A percentile compares a stretch with the other conserved stretches of the same genome.
Evolutionary conservation across 768 basidiomycete genomes (phyloP).

Genomic region (Mrakia frigida): DNA sequence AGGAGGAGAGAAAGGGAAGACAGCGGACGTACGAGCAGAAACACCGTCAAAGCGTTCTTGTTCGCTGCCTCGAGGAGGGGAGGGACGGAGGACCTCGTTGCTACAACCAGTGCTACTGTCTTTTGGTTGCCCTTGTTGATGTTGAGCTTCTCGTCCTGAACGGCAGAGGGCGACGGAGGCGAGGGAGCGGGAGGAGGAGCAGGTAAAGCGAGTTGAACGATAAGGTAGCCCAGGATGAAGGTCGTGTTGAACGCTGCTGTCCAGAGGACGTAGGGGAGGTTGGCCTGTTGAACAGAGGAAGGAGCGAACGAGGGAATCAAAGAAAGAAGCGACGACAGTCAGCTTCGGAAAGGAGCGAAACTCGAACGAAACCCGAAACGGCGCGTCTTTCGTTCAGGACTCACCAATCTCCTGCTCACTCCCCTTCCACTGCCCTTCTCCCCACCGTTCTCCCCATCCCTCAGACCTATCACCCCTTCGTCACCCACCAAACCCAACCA

Average conservation of each 20-base stretch:
- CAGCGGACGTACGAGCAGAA: constrained; percentile 64
- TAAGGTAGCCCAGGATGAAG: constrained; percentile 73
- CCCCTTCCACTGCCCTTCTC: constrained; percentile 45
- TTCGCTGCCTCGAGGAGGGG: constrained; percentile 74
- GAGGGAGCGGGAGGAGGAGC: constrained; percentile 45
- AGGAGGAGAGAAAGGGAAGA: neutral
- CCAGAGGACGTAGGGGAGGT: constrained; percentile 85
- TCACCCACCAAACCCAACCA: constrained; percentile 17
- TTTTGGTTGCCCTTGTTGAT: neutral
- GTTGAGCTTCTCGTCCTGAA: constrained; percentile 16
- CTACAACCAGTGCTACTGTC: neutral
- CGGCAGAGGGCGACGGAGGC: constrained; percentile 14
- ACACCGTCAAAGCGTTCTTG: constrained; percentile 68
- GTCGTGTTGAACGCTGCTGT: constrained; percentile 79
- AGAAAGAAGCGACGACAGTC: neutral
- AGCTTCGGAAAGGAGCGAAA: no score
- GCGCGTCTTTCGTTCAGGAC: constrained; percentile 38
- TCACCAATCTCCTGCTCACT: constrained; percentile 61
- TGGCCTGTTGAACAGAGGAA: constrained; percentile 55
- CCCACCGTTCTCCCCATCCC: constrained; percentile 27
- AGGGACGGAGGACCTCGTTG: constrained; percentile 35
- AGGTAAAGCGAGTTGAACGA: constrained; percentile 65
- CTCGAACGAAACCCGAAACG: neutral
- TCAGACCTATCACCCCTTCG: constrained; percentile 18
- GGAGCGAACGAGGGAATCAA: neutral